Conservation (phyloP, 129 eudicot genomes). For the Tagetes erecta region DNA sequence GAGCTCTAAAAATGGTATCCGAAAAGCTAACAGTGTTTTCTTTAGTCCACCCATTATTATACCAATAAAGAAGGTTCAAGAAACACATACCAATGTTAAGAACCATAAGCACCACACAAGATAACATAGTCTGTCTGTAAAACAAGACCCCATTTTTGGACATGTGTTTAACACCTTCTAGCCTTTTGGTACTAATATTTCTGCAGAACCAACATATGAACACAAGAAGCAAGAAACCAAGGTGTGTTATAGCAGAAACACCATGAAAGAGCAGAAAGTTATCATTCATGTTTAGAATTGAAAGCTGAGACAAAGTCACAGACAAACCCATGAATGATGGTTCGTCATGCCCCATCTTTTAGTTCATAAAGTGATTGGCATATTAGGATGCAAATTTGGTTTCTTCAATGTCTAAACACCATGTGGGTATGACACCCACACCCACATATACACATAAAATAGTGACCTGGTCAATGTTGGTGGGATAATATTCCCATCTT, state of each 20-base stretch:
- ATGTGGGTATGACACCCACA: neutral
- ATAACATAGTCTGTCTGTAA: slow-evolving; percentile 45
- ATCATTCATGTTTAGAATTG: neutral
- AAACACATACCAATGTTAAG: slow-evolving; percentile 54
- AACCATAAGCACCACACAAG: slow-evolving; percentile 40
- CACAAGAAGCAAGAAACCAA: slow-evolving; percentile 40
- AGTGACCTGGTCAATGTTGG: slow-evolving; percentile 14
- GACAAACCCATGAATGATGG: slow-evolving; percentile 13
- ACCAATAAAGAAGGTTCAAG: slow-evolving; percentile 60
- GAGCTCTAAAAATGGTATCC: slow-evolving; percentile 47
- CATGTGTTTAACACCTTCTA: slow-evolving; percentile 27
- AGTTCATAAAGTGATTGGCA: neutral
- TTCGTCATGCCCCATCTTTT: neutral
- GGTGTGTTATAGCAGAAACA: slow-evolving; percentile 41
- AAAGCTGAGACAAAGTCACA: slow-evolving; percentile 5
- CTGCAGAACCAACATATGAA: slow-evolving; percentile 39
- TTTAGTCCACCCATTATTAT: slow-evolving; percentile 70
- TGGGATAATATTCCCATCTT: neutral
- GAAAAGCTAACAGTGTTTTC: slow-evolving; percentile 51
- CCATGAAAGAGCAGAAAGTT: slow-evolving; percentile 37
- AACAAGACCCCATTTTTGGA: slow-evolving; percentile 34
- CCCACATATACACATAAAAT: neutral
- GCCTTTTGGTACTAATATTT: slow-evolving; percentile 13
- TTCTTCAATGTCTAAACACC: slow-evolving; percentile 2
- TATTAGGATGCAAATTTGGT: neutral